phyloP scores from a whole-genome alignment of 306 rosid genomes.

The Acacia confusa region DNA sequence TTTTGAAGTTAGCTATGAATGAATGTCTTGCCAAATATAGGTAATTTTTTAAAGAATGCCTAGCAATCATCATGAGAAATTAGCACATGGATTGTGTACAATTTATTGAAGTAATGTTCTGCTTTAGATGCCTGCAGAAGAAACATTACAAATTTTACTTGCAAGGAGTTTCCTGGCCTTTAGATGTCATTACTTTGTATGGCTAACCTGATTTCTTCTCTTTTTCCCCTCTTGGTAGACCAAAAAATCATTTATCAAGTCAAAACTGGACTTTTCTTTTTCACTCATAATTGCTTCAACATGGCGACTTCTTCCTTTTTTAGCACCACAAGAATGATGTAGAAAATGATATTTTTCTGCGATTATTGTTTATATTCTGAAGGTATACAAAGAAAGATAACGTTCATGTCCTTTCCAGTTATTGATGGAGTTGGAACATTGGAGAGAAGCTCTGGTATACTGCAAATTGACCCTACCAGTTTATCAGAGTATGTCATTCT shows the following conservation, averaged over 20 bases:
- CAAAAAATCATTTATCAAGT: slow-evolving; percentile 13
- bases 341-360: slow-evolving; percentile 16
- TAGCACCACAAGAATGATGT: slow-evolving; percentile 17
- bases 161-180: slow-evolving; percentile 1
- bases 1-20: neutral
- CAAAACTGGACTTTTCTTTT: slow-evolving; percentile 5
- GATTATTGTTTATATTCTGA: slow-evolving; percentile 20
- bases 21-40: neutral
- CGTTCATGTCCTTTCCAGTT: slow-evolving; percentile 49
- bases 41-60: neutral
- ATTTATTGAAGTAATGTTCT: slow-evolving; percentile 2
- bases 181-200: neutral
- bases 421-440: slow-evolving; percentile 76
- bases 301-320: neutral
- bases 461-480: slow-evolving; percentile 87
- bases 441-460: slow-evolving; percentile 80
- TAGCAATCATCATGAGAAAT: neutral
- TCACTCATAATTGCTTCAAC: slow-evolving; percentile 14
- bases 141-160: neutral
- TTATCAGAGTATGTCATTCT: slow-evolving; percentile 65
- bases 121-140: slow-evolving; percentile 17
- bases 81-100: neutral
- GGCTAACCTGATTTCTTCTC: neutral
- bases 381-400: slow-evolving; percentile 1
- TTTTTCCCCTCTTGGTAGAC: neutral